Conservation (phyloP, 306 rosid genomes). For the Fagus crenata region DNA sequence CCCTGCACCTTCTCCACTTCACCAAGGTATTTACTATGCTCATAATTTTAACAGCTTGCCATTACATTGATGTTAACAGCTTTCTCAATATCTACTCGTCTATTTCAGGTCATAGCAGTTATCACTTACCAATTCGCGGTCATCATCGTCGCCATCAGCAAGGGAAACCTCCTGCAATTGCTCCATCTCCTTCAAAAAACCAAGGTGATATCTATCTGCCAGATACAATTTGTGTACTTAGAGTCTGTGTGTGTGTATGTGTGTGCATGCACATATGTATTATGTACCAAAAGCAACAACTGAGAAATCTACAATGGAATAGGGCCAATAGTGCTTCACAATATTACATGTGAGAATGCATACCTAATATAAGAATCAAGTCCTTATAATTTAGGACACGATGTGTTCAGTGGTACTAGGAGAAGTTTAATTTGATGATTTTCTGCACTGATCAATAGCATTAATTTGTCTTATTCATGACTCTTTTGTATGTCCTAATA, state of each 20-base stretch:
- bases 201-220: conserved; percentile 51
- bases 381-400: not conserved
- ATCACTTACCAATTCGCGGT: conserved; percentile 32
- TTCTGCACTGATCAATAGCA: not conserved
- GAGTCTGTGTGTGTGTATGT: not conserved
- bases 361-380: not conserved
- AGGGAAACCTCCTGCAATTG: conserved; percentile 40
- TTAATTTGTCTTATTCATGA: not conserved
- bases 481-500: not conserved
- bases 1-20: conserved; percentile 58
- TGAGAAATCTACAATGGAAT: not conserved
- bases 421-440: too few relatives aligned
- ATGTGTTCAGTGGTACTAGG: not conserved
- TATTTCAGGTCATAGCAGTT: conserved; percentile 46
- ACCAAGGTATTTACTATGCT: conserved; percentile 43
- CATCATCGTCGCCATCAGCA: conserved; percentile 37
- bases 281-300: not conserved
- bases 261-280: not conserved
- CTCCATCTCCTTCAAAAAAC: conserved; percentile 65
- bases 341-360: not conserved
- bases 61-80: conserved; percentile 13
- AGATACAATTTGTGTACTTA: conserved; percentile 10
- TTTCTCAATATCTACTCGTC: conserved; percentile 28
- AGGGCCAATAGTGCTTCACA: not conserved
- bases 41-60: conserved; percentile 3